Base-by-base conservation (phyloP, 2,329 filamentous ascomycete species). In the Fusarium globosum region DNA sequence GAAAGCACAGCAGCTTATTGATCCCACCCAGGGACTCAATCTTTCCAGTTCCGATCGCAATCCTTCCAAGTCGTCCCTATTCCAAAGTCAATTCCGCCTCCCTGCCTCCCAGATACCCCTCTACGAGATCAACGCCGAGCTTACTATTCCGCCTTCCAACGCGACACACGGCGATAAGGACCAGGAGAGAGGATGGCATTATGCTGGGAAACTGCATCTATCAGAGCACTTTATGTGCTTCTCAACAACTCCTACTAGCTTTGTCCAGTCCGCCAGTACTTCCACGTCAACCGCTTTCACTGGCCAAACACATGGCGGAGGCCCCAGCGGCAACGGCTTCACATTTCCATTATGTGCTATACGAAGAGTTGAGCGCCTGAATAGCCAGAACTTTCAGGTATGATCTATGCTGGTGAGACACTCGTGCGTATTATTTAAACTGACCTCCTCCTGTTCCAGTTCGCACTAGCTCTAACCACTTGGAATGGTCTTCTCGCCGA, bases 151-250 rank as follows among this genome's bases (percentile, higher is more conserved):
- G 62, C 91, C 90, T 71, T 90, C 90, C 73, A 93, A 92, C 82
- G 88, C 86, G 76, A 91, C 88, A 69, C 89, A 92, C 55, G 91
- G 92, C 69, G 93, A 94, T 76, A 91, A 91, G 82, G 89, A 92
- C 73, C 89, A 89, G 62, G 91, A 91, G 66, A 88, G 90, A 76
- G 94, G 94, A 76, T 97, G 93, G 83, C 93, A 95, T 80, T 98
- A 99, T 85, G 91, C 92, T 30, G 96, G 96, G 57, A 95, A 95
- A 82, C 89, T 99, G 59, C 96, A 99, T 81, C 86, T 99, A 72
- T 98, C 95, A 82, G 96, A 99, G 84, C 90, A 93, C 77, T 99
- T 93, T 83, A 91, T 99, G 77, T 98, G 95, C 87, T 99, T 99
- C 86, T 98, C 95, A 1, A 98, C 96, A 13, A 94, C 96, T 59